These are phyloP conservation scores for Eimeria acervulina DNA, from an alignment of 169 alveolate genomes.

Conservation along the genomic window DNA sequence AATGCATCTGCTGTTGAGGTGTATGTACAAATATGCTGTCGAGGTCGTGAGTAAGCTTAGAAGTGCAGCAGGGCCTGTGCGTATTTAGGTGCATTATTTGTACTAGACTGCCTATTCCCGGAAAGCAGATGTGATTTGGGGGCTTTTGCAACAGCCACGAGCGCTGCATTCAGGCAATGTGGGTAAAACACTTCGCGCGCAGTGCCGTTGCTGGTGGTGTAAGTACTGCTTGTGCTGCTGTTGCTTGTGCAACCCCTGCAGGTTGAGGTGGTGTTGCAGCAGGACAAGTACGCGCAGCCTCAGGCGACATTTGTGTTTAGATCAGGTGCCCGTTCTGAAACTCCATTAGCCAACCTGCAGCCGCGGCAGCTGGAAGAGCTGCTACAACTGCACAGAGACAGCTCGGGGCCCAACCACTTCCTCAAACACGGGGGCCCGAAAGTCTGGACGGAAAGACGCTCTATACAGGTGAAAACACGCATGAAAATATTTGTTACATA, in stretches of 20 bases:
- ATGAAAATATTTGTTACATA: neutral
- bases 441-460: slow-evolving; percentile 85
- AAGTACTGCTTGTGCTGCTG: neutral
- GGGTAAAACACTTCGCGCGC: neutral
- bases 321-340: slow-evolving; percentile 85
- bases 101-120: neutral
- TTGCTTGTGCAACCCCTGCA: slow-evolving; percentile 16
- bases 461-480: slow-evolving; percentile 78
- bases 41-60: neutral
- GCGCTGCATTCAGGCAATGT: neutral
- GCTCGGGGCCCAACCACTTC: slow-evolving; percentile 82
- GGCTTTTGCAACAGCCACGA: neutral
- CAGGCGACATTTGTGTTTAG: slow-evolving; percentile 50
- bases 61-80: neutral
- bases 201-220: neutral
- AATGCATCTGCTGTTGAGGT: neutral
- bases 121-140: neutral
- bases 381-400: slow-evolving; percentile 81
- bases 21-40: neutral
- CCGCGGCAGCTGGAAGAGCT: slow-evolving; percentile 86
- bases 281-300: slow-evolving; percentile 69
- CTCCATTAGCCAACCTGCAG: slow-evolving; percentile 90
- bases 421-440: slow-evolving; percentile 85
- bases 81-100: neutral
- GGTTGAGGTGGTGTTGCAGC: slow-evolving; percentile 75